Evolutionary conservation across 192 early-diverging fungal species (phyloP).

Genomic region (Backusella liffmaniae): DNA sequence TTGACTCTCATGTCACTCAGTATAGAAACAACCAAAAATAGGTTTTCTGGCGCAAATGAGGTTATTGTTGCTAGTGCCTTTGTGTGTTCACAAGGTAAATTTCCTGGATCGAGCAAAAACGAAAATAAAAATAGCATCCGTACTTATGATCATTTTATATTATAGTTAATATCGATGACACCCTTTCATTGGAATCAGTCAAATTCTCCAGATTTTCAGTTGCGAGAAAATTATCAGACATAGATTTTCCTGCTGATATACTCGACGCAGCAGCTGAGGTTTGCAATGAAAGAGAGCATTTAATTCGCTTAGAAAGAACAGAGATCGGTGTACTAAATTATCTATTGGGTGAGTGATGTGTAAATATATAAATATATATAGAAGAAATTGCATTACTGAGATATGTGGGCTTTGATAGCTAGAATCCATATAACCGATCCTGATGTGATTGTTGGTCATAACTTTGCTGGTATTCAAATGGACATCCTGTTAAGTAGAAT

Average conservation of each 20-base stretch:
- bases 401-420: slow-evolving; percentile 52
- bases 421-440: slow-evolving; percentile 77
- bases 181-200: background rate
- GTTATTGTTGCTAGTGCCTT: slow-evolving; percentile 73
- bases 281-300: background rate
- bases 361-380: background rate
- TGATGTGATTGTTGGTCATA: slow-evolving; percentile 94
- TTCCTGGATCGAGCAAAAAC: background rate
- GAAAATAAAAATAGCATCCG: background rate
- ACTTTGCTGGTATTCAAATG: slow-evolving; percentile 92
- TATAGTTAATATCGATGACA: background rate
- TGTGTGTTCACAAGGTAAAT: slow-evolving; percentile 47
- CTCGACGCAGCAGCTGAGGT: background rate
- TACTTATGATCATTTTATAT: background rate
- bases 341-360: background rate
- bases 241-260: background rate
- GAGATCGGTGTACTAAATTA: background rate
- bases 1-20: slow-evolving; percentile 82
- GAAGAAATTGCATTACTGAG: background rate
- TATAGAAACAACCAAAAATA: slow-evolving; percentile 79
- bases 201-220: background rate
- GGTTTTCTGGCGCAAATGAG: slow-evolving; percentile 75
- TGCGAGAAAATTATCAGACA: background rate
- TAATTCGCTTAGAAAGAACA: background rate
- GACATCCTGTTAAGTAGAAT: slow-evolving; percentile 91